Evolutionary conservation across 2,329 filamentous ascomycete genomes (phyloP).

Genomic region (Geoglossum cookeanum): DNA sequence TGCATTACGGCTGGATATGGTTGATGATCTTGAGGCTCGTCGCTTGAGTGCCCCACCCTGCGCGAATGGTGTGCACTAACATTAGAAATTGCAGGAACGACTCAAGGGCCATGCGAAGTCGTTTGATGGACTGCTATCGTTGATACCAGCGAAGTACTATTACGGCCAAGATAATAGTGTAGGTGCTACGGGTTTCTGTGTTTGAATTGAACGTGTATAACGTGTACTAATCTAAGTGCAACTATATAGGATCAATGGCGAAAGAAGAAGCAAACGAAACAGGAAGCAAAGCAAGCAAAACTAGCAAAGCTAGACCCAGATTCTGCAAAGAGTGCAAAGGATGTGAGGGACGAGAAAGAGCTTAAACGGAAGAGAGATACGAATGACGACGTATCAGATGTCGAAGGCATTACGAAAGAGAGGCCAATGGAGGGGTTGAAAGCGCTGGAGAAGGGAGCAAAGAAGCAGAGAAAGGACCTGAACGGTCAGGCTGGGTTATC

Average conservation of each 20-base stretch:
- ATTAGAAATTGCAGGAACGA: constrained; percentile 24
- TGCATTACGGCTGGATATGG: not conserved
- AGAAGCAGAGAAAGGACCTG: constrained; percentile 31
- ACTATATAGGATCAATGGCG: constrained; percentile 66
- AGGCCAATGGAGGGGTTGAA: constrained; percentile 45
- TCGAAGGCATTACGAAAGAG: constrained; percentile 38
- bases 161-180: constrained; percentile 73
- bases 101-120: constrained; percentile 44
- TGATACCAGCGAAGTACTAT: constrained; percentile 81
- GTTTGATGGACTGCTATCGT: constrained; percentile 69
- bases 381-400: constrained; percentile 24
- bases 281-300: constrained; percentile 64
- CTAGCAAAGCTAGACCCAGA: constrained; percentile 82
- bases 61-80: not conserved
- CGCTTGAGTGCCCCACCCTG: not conserved
- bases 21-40: not conserved
- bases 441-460: constrained; percentile 21
- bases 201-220: not conserved
- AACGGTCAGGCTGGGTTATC: not conserved
- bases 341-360: constrained; percentile 75
- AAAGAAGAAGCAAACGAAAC: constrained; percentile 88
- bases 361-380: constrained; percentile 61
- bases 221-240: not conserved
- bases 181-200: constrained; percentile 23
- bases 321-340: constrained; percentile 76